These are phyloP conservation scores for Sphagnum contortum DNA, from an alignment of 225 moss, liverwort and hornwort species.

Conservation along the genomic window DNA sequence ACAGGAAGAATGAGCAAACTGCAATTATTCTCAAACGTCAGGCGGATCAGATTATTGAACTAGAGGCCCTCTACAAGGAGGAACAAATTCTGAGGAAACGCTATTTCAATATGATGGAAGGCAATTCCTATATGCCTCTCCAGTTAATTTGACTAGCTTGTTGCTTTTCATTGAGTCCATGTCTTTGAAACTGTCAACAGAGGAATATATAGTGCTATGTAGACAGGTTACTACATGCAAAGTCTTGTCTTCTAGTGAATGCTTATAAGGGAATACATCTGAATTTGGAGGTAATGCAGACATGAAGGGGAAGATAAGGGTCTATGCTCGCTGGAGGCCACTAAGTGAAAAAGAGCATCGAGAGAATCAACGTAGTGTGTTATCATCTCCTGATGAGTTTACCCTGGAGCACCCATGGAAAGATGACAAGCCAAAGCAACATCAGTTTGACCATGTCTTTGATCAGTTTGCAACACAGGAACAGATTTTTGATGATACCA, in stretches of 20 bases:
- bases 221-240: not conserved
- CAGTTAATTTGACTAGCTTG: not conserved
- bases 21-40: conserved; percentile 93
- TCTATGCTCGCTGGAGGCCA: conserved; percentile 95
- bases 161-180: not conserved
- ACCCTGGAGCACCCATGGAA: conserved; percentile 97
- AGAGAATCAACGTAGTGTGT: conserved; percentile 66
- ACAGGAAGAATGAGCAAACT: conserved; percentile 93
- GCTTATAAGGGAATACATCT: conserved; percentile 2
- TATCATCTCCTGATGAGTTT: conserved; percentile 85
- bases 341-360: conserved; percentile 70
- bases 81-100: conserved; percentile 92
- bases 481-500: conserved; percentile 81
- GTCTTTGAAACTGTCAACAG: not conserved
- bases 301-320: conserved; percentile 98
- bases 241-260: not conserved
- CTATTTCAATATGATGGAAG: conserved; percentile 99
- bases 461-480: conserved; percentile 80
- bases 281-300: conserved; percentile 30
- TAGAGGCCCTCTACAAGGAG: conserved; percentile 82
- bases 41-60: conserved; percentile 86
- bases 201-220: too few relatives aligned
- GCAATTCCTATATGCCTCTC: conserved; percentile 17
- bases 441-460: conserved; percentile 96
- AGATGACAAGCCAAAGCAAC: conserved; percentile 87